Evolutionary conservation across 306 rosid species (phyloP), one percentile per base, ranked within the genome.

Genomic region (Alnus glutinosa): DNA sequence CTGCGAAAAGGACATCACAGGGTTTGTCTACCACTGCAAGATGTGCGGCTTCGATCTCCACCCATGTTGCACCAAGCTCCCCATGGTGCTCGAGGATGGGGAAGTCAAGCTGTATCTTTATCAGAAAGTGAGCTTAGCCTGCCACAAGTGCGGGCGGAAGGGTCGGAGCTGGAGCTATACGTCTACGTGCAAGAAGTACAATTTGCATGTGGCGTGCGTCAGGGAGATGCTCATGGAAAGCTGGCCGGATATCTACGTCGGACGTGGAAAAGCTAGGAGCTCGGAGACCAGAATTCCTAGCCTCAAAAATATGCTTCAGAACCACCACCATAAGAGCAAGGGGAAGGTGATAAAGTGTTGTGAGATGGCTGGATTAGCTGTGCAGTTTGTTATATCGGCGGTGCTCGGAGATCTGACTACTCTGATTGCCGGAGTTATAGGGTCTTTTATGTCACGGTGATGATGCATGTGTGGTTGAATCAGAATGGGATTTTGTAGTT

Each of bases 41-140:
- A 49, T 88, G 0, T 95, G 98, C 14, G 98, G 98, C 1, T 95
- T 89, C 55, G 98, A 95, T 54, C 94, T 95, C 18, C 98, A 95
- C 86, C 98, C 98, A 0, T 95, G 98, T 50, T 95, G 98, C 59
- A 97, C 98, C 2, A 95, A 95, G 91, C 98, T 95, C 2, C 98
- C 98, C 0, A 82, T 75, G 91, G 67, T 88, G 46, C 92, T 95
- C 0, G 87, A 90, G 6, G 98, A 95, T 0, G 97, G 94, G 0
- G 96, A 90, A 55, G 75, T 85, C 34, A 88, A 86, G 86, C 91
- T 95, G 16, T 82, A 83, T 58, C 71, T 95, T 63, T 86, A 86
- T 23, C 55, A 89, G 16, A 92, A 92, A 78, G 98, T 93, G 76
- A 85, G 96, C 6, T 78, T 94, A 0, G 10, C 89, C 0, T 95